Conservation (phyloP, 2,329 filamentous ascomycete genomes). For the Venturia aucupariae region DNA sequence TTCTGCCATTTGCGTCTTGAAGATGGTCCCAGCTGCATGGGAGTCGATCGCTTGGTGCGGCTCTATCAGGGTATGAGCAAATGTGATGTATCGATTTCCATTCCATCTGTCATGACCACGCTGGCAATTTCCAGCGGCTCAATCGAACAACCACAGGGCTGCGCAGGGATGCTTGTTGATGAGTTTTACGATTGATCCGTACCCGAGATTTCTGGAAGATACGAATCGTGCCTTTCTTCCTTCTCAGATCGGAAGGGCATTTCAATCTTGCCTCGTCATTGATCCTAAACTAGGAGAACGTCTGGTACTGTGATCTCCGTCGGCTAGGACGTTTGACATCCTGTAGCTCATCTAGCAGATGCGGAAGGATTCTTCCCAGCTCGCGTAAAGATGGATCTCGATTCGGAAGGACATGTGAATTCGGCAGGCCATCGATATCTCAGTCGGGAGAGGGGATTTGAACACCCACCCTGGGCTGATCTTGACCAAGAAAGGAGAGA, state of each 20-base stretch:
- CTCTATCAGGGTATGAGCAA: background rate
- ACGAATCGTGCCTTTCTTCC: background rate
- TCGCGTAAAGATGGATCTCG: background rate
- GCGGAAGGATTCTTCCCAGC: background rate
- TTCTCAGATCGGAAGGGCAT: background rate
- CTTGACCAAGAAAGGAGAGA: background rate
- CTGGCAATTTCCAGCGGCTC: background rate
- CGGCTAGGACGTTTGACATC: background rate
- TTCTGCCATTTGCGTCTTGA: background rate
- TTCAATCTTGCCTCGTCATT: background rate
- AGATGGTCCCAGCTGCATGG: background rate
- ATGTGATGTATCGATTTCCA: background rate
- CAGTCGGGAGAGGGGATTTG: background rate
- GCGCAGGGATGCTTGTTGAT: background rate
- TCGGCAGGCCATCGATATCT: background rate
- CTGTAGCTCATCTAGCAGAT: background rate
- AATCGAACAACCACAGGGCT: background rate
- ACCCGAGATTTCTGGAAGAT: background rate
- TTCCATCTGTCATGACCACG: background rate
- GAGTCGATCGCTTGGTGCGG: constrained; percentile 1
- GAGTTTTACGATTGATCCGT: background rate
- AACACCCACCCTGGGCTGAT: background rate
- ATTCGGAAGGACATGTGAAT: background rate
- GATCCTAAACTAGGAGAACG: background rate
- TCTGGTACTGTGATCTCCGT: background rate